Conservation (phyloP, 495 filamentous ascomycete genomes). For the Penicillium fimorum region DNA sequence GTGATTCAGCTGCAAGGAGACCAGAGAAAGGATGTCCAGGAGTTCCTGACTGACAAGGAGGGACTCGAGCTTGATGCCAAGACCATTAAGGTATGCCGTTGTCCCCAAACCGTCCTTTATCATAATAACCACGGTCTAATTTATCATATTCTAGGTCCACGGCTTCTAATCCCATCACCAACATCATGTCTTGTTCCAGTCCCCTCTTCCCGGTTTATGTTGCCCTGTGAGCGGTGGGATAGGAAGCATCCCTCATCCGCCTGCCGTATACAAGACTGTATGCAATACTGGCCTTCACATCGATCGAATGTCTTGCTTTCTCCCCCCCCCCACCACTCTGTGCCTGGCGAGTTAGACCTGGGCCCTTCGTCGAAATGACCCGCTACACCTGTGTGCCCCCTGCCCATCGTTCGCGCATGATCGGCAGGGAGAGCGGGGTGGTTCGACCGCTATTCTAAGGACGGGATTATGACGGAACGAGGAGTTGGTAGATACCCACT, state of each 20-base stretch:
- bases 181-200: constrained; percentile 45
- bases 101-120: background rate
- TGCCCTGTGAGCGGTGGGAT: constrained; percentile 40
- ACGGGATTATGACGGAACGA: constrained; percentile 49
- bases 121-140: constrained; percentile 7
- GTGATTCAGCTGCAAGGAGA: constrained; percentile 99
- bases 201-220: constrained; percentile 45
- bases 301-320: constrained; percentile 30
- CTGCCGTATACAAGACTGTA: constrained; percentile 22
- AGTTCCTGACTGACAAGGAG: constrained; percentile 93
- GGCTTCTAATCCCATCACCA: constrained; percentile 51
- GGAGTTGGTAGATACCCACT: constrained; percentile 54
- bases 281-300: constrained; percentile 23
- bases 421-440: constrained; percentile 27
- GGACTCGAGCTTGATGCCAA: constrained; percentile 89
- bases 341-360: constrained; percentile 39
- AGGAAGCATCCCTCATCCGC: constrained; percentile 33
- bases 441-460: constrained; percentile 33
- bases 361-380: constrained; percentile 35
- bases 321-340: constrained; percentile 25
- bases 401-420: constrained; percentile 19
- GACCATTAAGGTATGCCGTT: constrained; percentile 83
- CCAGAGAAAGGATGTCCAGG: constrained; percentile 96
- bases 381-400: constrained; percentile 25
- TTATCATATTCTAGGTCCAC: constrained; percentile 44